Conservation (phyloP, 352 stramenopile genomes). For the Phytophthora idaei region DNA sequence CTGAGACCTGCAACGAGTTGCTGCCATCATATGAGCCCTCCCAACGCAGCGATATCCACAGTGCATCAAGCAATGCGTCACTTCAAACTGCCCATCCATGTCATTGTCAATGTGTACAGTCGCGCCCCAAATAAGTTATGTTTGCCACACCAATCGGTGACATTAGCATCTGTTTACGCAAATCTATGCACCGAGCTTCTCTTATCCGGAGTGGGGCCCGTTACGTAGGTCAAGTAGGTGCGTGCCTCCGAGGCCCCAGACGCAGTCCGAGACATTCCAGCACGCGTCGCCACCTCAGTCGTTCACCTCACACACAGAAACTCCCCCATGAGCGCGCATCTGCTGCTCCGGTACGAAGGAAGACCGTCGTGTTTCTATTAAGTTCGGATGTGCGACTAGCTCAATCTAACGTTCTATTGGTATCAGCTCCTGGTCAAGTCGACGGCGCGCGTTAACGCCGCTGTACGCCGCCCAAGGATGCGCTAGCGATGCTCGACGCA, state of each 20-base stretch:
- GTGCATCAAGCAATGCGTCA: too few relatives aligned
- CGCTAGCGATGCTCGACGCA: not conserved
- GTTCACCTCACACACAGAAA: constrained; percentile 4
- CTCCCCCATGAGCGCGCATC: constrained; percentile 29
- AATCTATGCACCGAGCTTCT: constrained; percentile 11
- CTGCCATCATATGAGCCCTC: too few relatives aligned
- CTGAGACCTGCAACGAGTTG: too few relatives aligned
- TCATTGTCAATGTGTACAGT: not conserved
- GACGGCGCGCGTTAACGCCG: constrained; percentile 19
- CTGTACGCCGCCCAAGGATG: constrained; percentile 10
- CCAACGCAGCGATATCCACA: too few relatives aligned
- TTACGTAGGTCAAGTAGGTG: constrained; percentile 15
- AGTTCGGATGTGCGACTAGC: constrained; percentile 8
- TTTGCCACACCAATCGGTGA: constrained; percentile 11
- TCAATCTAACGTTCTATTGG: constrained; percentile 11
- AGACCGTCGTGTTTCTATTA: not conserved
- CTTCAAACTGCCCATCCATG: not conserved
- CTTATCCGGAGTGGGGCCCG: not conserved
- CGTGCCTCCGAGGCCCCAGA: constrained; percentile 16
- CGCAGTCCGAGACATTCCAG: constrained; percentile 16
- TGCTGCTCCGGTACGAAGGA: constrained; percentile 34
- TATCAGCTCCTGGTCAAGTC: constrained; percentile 25
- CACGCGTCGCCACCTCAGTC: constrained; percentile 6
- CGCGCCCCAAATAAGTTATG: not conserved
- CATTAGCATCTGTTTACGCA: constrained; percentile 14